Conservation (phyloP, 2,329 filamentous ascomycete species). For the Pleoardoris graminearum region DNA sequence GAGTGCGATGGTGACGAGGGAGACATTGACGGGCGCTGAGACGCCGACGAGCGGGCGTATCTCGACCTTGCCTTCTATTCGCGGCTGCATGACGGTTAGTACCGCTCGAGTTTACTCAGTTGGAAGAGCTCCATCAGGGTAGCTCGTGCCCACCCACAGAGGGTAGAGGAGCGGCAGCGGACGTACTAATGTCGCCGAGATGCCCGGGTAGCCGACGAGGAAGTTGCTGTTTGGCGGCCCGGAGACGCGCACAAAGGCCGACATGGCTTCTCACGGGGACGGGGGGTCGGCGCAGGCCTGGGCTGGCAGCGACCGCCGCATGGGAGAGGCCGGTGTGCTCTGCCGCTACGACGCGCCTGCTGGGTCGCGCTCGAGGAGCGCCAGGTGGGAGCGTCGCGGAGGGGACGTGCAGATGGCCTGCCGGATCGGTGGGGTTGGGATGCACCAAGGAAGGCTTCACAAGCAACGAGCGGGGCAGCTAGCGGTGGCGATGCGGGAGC, state of each 20-base stretch:
- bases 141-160: slow-evolving; percentile 4
- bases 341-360: slow-evolving; percentile 11
- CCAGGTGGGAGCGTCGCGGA: slow-evolving; percentile 12
- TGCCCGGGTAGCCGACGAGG: slow-evolving; percentile 94
- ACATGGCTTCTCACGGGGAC: slow-evolving; percentile 45
- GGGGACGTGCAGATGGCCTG: slow-evolving; percentile 1
- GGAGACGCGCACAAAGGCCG: slow-evolving; percentile 91
- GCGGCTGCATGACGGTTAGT: slow-evolving; percentile 64
- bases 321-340: slow-evolving; percentile 31
- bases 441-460: neutral
- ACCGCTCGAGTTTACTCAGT: slow-evolving; percentile 6
- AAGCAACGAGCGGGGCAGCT: slow-evolving; percentile 6
- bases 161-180: slow-evolving; percentile 4
- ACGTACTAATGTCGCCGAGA: slow-evolving; percentile 93
- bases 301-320: slow-evolving; percentile 38
- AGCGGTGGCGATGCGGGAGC: neutral
- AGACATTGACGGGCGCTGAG: slow-evolving; percentile 87
- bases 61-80: slow-evolving; percentile 97
- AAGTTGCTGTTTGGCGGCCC: slow-evolving; percentile 97
- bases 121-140: neutral
- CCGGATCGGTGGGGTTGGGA: slow-evolving; percentile 5
- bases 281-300: slow-evolving; percentile 42
- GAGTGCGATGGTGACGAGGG: slow-evolving; percentile 90
- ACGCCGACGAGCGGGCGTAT: slow-evolving; percentile 84
- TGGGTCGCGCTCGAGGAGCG: slow-evolving; percentile 18